Evolutionary conservation across 1,284 basidiomycete genomes (phyloP).

Genomic region (Malassezia nana): DNA sequence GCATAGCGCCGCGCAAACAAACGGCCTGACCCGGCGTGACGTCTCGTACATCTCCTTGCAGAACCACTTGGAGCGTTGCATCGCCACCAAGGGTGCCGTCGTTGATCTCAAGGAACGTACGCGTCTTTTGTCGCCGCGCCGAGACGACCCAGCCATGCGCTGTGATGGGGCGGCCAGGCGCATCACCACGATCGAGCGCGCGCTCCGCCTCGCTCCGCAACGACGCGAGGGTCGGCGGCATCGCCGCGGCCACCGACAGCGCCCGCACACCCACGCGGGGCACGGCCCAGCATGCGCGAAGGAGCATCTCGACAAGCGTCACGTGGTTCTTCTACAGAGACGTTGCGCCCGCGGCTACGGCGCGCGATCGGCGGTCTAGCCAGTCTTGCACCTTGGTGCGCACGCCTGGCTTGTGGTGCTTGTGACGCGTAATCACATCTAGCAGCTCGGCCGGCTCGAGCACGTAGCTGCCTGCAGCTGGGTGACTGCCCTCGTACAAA

Average conservation of each 20-base stretch:
- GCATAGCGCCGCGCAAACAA: conserved; percentile 21
- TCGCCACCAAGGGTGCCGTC: conserved; percentile 34
- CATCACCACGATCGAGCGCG: background rate
- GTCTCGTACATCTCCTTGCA: conserved; percentile 16
- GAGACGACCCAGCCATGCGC: conserved; percentile 31
- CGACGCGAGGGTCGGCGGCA: background rate
- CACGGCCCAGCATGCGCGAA: background rate
- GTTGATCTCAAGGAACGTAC: conserved; percentile 36
- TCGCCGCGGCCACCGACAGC: background rate
- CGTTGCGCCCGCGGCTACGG: background rate
- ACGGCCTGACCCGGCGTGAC: conserved; percentile 32
- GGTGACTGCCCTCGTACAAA: conserved; percentile 35
- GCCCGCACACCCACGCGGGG: background rate
- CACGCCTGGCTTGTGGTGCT: conserved; percentile 26
- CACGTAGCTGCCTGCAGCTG: conserved; percentile 28
- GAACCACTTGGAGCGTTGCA: conserved; percentile 34
- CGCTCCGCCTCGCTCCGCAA: background rate
- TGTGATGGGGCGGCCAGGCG: too few relatives aligned
- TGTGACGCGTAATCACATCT: conserved; percentile 23
- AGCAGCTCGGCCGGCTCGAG: conserved; percentile 26
- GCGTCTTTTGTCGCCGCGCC: conserved; percentile 30
- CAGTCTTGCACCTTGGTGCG: conserved; percentile 33
- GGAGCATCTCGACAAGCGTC: background rate
- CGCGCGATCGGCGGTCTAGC: conserved; percentile 14
- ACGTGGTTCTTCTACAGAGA: background rate